Percentiles rank a stretch among this genome's conserved stretches.
Conservation (phyloP, 495 filamentous ascomycete genomes). For the Penicillium macrosclerotiorum region DNA sequence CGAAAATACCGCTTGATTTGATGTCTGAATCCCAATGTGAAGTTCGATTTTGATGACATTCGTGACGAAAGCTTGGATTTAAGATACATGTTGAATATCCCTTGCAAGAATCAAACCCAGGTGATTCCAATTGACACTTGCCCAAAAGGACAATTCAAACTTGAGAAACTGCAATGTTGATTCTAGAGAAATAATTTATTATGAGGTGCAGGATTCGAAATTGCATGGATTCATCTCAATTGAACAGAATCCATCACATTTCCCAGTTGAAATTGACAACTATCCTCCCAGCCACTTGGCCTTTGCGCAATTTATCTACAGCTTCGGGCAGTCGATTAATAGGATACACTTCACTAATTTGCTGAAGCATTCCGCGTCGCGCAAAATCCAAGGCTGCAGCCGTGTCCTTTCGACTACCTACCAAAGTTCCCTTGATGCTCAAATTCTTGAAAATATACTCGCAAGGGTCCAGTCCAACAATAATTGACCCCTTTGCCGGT, state of each 20-base stretch:
- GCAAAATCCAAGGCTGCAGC: slow-evolving; percentile 47
- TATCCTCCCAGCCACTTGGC: slow-evolving; percentile 47
- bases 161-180: too few relatives aligned
- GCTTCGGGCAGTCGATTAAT: slow-evolving; percentile 38
- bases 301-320: slow-evolving; percentile 36
- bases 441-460: slow-evolving; percentile 42
- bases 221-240: too few relatives aligned
- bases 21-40: too few relatives aligned
- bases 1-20: too few relatives aligned
- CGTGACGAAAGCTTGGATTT: too few relatives aligned
- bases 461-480: slow-evolving; percentile 42
- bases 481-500: slow-evolving; percentile 28
- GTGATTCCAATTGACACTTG: too few relatives aligned
- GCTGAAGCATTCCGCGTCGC: slow-evolving; percentile 38
- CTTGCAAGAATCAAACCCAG: too few relatives aligned
- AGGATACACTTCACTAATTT: slow-evolving; percentile 42
- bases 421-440: slow-evolving; percentile 45
- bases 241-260: slow-evolving; percentile 3
- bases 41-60: too few relatives aligned
- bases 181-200: too few relatives aligned
- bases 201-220: too few relatives aligned
- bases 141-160: too few relatives aligned
- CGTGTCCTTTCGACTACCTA: slow-evolving; percentile 47
- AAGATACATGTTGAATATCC: too few relatives aligned
- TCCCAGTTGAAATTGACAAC: slow-evolving; percentile 50